Percentiles rank a stretch among this genome's conserved stretches.
phyloP scores from a whole-genome alignment of 352 stramenopile genomes.

The Peronospora farinosa region DNA sequence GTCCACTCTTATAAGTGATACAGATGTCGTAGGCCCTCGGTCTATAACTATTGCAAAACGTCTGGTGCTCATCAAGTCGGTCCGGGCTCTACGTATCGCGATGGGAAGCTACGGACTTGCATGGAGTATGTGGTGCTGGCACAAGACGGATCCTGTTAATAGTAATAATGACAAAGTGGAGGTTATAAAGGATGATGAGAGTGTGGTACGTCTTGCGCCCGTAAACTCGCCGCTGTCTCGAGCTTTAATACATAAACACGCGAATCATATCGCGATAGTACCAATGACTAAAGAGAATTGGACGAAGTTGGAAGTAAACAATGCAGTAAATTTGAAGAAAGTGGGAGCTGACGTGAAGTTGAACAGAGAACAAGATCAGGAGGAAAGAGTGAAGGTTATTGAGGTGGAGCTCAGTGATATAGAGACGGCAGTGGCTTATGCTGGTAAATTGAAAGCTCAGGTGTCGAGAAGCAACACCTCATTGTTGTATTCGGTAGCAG shows the following conservation, averaged over 20 bases:
- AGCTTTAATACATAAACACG: conserved; percentile 38
- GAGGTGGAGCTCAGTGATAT: conserved; percentile 35
- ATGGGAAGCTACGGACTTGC: conserved; percentile 59
- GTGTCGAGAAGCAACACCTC: not conserved
- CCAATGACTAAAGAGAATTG: conserved; percentile 1
- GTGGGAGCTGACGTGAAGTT: conserved; percentile 9
- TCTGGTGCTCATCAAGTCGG: conserved; percentile 37
- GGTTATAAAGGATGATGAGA: conserved; percentile 15
- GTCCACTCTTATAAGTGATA: conserved; percentile 26
- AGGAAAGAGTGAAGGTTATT: conserved; percentile 25
- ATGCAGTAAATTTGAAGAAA: conserved; percentile 19
- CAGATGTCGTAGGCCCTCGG: conserved; percentile 1
- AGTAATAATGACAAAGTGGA: conserved; percentile 5
- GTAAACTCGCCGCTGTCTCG: conserved; percentile 37
- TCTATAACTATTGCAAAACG: conserved; percentile 27
- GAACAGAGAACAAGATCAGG: not conserved
- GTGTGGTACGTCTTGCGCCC: conserved; percentile 45
- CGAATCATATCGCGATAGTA: conserved; percentile 36
- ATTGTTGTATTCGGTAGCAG: conserved; percentile 22
- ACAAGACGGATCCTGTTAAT: not conserved
- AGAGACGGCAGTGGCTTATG: conserved; percentile 7
- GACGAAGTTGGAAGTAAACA: conserved; percentile 2
- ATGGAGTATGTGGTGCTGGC: conserved; percentile 40
- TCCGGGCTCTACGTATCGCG: conserved; percentile 43
- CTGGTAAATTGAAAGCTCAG: conserved; percentile 7